Conservation (phyloP, 2,329 filamentous ascomycete genomes). For the Colletotrichum neosansevieriae region DNA sequence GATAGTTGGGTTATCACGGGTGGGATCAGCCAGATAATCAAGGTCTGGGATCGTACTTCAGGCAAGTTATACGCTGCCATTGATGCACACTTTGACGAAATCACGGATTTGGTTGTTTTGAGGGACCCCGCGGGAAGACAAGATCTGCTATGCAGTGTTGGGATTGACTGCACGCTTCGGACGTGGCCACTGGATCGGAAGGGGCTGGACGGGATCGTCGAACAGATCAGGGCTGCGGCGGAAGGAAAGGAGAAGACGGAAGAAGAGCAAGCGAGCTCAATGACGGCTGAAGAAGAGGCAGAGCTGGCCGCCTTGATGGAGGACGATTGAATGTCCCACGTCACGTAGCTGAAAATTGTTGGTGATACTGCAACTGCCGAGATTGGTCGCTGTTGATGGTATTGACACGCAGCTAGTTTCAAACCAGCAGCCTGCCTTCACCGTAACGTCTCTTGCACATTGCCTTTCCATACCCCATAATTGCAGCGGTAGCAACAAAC, state of each 20-base stretch:
- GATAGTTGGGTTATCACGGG: conserved; percentile 87
- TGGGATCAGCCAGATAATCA: conserved; percentile 90
- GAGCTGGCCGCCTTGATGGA: conserved; percentile 94
- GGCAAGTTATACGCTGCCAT: conserved; percentile 81
- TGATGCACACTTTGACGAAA: conserved; percentile 91
- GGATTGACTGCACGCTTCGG: conserved; percentile 90
- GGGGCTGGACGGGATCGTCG: conserved; percentile 62
- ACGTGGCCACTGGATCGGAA: conserved; percentile 81
- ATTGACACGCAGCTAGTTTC: no score
- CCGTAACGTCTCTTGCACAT: no score
- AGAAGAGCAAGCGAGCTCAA: conserved; percentile 61
- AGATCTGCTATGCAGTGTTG: conserved; percentile 78
- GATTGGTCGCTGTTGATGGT: no score
- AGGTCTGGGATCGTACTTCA: conserved; percentile 84
- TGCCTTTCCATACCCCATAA: no score
- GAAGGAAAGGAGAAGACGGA: conserved; percentile 56
- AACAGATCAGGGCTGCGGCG: conserved; percentile 58
- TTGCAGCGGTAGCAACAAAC: no score
- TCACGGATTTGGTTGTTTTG: conserved; percentile 82
- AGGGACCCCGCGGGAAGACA: conserved; percentile 50
- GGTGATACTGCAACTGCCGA: no score
- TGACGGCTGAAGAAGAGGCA: conserved; percentile 92
- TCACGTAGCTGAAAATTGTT: no score
- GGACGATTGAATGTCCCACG: conserved; percentile 62
- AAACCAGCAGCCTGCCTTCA: no score